phyloP scores from a whole-genome alignment of 192 early-diverging fungal species.

The Linnemannia schmuckeri region DNA sequence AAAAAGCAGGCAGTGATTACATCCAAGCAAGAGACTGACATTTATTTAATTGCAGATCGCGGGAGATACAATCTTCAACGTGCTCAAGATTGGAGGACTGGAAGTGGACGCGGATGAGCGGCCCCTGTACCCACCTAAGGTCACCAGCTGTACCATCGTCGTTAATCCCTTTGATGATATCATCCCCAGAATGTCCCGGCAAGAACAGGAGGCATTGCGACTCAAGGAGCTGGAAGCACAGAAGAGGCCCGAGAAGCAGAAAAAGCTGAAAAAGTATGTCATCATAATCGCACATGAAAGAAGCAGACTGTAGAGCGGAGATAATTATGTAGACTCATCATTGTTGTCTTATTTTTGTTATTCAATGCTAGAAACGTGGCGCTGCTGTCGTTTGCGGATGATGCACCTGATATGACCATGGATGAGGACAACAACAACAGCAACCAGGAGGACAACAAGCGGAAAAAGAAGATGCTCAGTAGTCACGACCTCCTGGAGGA shows the following conservation, averaged over 20 bases:
- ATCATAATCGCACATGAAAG: not conserved
- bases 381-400: conserved; percentile 93
- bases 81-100: conserved; percentile 86
- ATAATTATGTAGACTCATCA: not conserved
- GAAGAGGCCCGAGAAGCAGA: conserved; percentile 62
- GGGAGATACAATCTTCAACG: conserved; percentile 92
- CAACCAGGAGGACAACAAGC: conserved; percentile 60
- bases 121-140: conserved; percentile 80
- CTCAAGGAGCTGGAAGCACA: conserved; percentile 38
- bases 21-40: not conserved
- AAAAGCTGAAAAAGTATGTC: conserved; percentile 75
- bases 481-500: conserved; percentile 81
- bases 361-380: conserved; percentile 68
- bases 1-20: not conserved
- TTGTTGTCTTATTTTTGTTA: conserved; percentile 15
- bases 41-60: conserved; percentile 67
- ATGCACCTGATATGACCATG: conserved; percentile 62
- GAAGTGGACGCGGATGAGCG: conserved; percentile 86
- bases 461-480: conserved; percentile 66
- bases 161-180: conserved; percentile 96
- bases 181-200: conserved; percentile 70
- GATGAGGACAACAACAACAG: conserved; percentile 58
- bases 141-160: conserved; percentile 76
- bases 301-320: not conserved
- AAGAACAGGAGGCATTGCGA: conserved; percentile 45